A percentile compares a stretch with the other conserved stretches of the same genome.
Conservation (phyloP, 352 stramenopile species). For the Aphanomyces invadans region DNA sequence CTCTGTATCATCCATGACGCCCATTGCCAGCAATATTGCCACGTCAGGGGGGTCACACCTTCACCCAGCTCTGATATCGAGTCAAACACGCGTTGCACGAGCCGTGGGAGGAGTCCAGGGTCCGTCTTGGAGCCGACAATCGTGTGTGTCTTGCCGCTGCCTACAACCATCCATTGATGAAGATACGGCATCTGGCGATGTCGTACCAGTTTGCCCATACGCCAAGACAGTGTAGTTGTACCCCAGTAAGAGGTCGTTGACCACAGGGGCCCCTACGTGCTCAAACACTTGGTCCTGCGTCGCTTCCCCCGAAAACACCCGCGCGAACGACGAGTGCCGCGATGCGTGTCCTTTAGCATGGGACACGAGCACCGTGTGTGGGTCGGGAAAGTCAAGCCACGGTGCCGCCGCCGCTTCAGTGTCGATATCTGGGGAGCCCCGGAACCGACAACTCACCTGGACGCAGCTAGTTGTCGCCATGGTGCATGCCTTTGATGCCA, state of each 20-base stretch:
- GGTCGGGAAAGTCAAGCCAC: slow-evolving; percentile 12
- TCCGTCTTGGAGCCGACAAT: slow-evolving; percentile 32
- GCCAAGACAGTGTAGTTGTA: slow-evolving; percentile 70
- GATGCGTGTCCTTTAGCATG: slow-evolving; percentile 11
- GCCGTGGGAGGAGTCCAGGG: slow-evolving; percentile 1
- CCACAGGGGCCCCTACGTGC: slow-evolving; percentile 37
- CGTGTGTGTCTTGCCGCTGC: slow-evolving; percentile 63
- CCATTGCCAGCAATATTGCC: background rate
- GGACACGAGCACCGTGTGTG: slow-evolving; percentile 18
- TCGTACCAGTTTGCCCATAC: slow-evolving; percentile 48
- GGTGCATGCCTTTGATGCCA: no score
- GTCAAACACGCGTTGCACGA: slow-evolving; percentile 18
- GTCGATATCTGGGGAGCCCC: background rate
- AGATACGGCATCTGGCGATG: background rate
- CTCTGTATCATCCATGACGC: background rate
- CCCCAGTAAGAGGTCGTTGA: slow-evolving; percentile 43
- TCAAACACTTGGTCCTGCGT: slow-evolving; percentile 44
- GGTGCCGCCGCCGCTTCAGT: background rate
- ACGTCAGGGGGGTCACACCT: background rate
- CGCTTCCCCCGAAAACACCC: slow-evolving; percentile 34
- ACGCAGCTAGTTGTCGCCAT: slow-evolving; percentile 28
- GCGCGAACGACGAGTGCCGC: slow-evolving; percentile 34
- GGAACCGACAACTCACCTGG: slow-evolving; percentile 60
- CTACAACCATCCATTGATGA: background rate
- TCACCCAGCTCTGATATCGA: background rate